Conservation (phyloP, 2,329 filamentous ascomycete genomes). For the Neofusicoccum umdonicola region DNA sequence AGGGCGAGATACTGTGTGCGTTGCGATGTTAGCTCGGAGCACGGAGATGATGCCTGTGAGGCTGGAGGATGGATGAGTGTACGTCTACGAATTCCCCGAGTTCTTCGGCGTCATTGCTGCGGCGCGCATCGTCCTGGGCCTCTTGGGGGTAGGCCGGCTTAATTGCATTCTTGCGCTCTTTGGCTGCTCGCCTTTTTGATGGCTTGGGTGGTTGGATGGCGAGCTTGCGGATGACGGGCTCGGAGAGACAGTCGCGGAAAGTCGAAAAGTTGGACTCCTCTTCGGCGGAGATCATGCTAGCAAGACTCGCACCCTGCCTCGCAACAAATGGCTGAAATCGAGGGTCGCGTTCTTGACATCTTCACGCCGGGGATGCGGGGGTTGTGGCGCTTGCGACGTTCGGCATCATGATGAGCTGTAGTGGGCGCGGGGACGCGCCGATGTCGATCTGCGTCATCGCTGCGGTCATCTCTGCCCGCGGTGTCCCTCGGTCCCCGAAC, state of each 20-base stretch:
- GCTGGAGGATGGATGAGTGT: slow-evolving; percentile 20
- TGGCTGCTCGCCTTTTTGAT: slow-evolving; percentile 47
- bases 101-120: slow-evolving; percentile 57
- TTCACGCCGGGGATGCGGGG: neutral
- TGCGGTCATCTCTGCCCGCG: neutral
- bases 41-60: neutral
- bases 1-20: slow-evolving; percentile 63
- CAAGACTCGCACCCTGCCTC: neutral
- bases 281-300: slow-evolving; percentile 3
- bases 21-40: neutral
- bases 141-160: slow-evolving; percentile 22
- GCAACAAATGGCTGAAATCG: neutral
- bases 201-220: slow-evolving; percentile 43
- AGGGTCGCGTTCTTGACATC: neutral
- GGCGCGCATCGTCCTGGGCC: slow-evolving; percentile 15
- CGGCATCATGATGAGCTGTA: neutral
- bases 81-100: slow-evolving; percentile 76
- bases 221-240: slow-evolving; percentile 63
- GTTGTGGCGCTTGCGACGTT: neutral
- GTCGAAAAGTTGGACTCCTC: slow-evolving; percentile 57
- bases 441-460: slow-evolving; percentile 6
- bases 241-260: slow-evolving; percentile 73
- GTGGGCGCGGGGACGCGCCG: neutral
- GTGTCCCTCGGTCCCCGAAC: neutral
- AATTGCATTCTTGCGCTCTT: slow-evolving; percentile 39